A percentile compares a stretch with the other conserved stretches of the same genome.
Conservation (phyloP, 1,139 yeast species). For the Blastobotrys illinoisensis region DNA sequence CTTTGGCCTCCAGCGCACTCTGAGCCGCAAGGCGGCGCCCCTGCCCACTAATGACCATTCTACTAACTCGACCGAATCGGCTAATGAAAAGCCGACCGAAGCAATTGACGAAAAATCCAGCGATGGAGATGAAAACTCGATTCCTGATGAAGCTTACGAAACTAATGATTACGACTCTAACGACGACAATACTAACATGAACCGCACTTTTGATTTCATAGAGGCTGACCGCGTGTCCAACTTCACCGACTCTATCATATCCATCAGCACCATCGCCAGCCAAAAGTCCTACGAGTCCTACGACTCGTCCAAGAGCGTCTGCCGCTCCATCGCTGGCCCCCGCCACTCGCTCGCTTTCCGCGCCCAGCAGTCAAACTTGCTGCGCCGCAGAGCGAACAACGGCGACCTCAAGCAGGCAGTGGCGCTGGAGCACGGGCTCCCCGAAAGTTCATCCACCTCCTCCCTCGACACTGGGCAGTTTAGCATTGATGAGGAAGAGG, state of each 20-base stretch:
- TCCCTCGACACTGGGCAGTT: conserved; percentile 3
- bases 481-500: background rate
- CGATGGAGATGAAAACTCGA: background rate
- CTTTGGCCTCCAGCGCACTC: conserved; percentile 4
- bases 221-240: conserved; percentile 6
- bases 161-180: background rate
- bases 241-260: conserved; percentile 4
- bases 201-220: conserved; percentile 2
- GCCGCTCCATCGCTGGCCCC: background rate
- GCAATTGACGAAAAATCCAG: no score
- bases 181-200: background rate
- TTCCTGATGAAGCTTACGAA: background rate
- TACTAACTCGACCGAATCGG: background rate
- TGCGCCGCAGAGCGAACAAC: conserved; percentile 4
- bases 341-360: background rate
- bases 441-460: background rate
- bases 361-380: background rate
- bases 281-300: conserved; percentile 14
- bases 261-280: background rate
- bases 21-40: background rate
- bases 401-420: conserved; percentile 9
- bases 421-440: background rate
- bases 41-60: background rate
- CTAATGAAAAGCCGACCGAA: no score
- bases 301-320: conserved; percentile 16